A percentile compares a stretch with the other conserved stretches of the same genome.
phyloP scores from a whole-genome alignment of 352 stramenopile species.

The Globisporangium orthogonon region DNA sequence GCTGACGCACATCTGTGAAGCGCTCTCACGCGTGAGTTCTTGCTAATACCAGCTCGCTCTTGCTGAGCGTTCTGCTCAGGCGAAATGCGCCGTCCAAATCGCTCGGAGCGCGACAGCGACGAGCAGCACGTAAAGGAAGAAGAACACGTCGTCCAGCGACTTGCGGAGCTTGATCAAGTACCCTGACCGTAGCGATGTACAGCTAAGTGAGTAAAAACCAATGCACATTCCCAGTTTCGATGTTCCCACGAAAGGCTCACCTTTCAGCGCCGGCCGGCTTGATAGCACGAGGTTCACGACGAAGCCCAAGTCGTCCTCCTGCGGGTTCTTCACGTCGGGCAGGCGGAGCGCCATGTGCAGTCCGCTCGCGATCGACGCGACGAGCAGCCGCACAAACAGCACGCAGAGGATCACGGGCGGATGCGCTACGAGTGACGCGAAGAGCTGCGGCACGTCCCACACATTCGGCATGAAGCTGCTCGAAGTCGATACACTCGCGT shows the following conservation, averaged over 20 bases:
- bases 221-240: too few species aligned
- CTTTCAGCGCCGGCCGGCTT: slow-evolving; percentile 57
- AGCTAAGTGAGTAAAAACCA: not conserved
- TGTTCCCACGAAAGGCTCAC: slow-evolving; percentile 12
- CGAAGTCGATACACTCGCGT: slow-evolving; percentile 6
- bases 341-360: slow-evolving; percentile 39
- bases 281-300: slow-evolving; percentile 51
- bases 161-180: slow-evolving; percentile 64
- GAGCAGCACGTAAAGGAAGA: slow-evolving; percentile 68
- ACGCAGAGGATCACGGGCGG: slow-evolving; percentile 64
- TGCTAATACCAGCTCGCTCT: too few species aligned
- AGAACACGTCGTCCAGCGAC: slow-evolving; percentile 63
- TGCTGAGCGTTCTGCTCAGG: not conserved
- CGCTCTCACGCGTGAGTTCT: too few species aligned
- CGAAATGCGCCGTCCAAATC: slow-evolving; percentile 24
- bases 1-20: too few species aligned
- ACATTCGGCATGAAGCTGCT: slow-evolving; percentile 47
- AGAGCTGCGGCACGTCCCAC: slow-evolving; percentile 39
- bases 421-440: slow-evolving; percentile 40
- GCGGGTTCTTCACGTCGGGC: slow-evolving; percentile 53
- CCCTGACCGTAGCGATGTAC: slow-evolving; percentile 16
- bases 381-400: slow-evolving; percentile 45
- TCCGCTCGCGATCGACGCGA: slow-evolving; percentile 27
- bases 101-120: slow-evolving; percentile 36
- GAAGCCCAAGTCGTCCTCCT: slow-evolving; percentile 64